phyloP scores from a whole-genome alignment of 2,329 filamentous ascomycete genomes.

The Aspergillus sp. region DNA sequence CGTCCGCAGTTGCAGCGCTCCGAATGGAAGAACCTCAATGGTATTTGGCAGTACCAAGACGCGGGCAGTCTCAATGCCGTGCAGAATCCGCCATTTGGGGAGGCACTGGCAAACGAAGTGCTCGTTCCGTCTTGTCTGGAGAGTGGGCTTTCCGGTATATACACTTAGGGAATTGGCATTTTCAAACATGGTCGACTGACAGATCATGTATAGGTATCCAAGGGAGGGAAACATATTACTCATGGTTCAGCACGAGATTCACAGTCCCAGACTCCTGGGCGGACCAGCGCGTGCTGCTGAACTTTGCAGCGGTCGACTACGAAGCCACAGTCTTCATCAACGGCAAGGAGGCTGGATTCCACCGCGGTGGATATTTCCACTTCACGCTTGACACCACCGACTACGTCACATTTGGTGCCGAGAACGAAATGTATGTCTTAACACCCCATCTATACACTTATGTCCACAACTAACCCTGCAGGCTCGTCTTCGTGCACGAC shows the following conservation, averaged over 20 bases:
- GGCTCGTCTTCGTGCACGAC: constrained; percentile 65
- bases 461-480: constrained; percentile 23
- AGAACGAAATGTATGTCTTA: constrained; percentile 53
- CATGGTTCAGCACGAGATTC: constrained; percentile 52
- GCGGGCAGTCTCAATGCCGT: constrained; percentile 40
- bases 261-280: constrained; percentile 46
- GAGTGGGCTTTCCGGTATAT: constrained; percentile 50
- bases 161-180: neutral
- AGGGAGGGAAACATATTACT: constrained; percentile 37
- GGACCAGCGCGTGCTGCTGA: constrained; percentile 43
- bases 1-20: constrained; percentile 46
- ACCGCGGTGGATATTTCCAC: constrained; percentile 62
- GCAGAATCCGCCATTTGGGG: constrained; percentile 45
- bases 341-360: constrained; percentile 50
- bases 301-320: constrained; percentile 54
- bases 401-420: constrained; percentile 38
- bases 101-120: constrained; percentile 44
- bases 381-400: constrained; percentile 61
- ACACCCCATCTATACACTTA: constrained; percentile 11
- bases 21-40: constrained; percentile 52
- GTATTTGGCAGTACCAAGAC: constrained; percentile 48
- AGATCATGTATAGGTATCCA: constrained; percentile 33
- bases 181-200: neutral
- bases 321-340: constrained; percentile 59
- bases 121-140: constrained; percentile 56